Base-by-base conservation (phyloP, 2,329 filamentous ascomycete species). In the Juglanconis juglandina region DNA sequence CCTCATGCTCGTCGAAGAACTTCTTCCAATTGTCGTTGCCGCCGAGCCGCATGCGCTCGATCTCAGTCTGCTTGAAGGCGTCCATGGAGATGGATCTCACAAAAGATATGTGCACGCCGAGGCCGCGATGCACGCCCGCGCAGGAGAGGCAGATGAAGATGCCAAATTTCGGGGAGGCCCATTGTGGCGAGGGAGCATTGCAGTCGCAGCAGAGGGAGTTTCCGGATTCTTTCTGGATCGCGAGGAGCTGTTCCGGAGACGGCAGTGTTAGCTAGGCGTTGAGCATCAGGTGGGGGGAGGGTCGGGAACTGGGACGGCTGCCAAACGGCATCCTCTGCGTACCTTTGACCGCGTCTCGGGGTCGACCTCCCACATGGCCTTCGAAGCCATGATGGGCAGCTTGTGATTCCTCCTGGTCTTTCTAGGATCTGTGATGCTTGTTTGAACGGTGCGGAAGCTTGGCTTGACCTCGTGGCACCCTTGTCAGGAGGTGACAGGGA, bases 31-130 rank as follows among this genome's bases (percentile, higher is more conserved):
- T 84, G 63, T 89, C 87, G 76, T 99, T 99, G 57, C 95, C 95
- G 50, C 94, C 95, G 30, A 90, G 81, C 61, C 93, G 87, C 95
- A 99, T 98, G 67, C 93, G 89, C 76, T 91, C 88, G 70, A 98
- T 94, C 77, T 99, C 95, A 69, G 85, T 84, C 65, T 87, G 86
- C 76, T 99, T 99, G 81, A 99, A 98, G 60, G 92, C 92, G 78
- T 99, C 95, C 95, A 99, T 99, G 64, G 92, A 96, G 71, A 98
- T 95, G 70, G 90, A 95, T 62, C 95, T 90, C 65, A 99, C 93
- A 78, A 99, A 99, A 73, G 92, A 96, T 75, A 99, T 96, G 80
- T 99, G 95, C 41, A 99, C 95, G 63, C 95, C 95, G 35, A 99
- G 86, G 3, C 92, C 92, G 65, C 95, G 90, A 78, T 99, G 95